Percentiles rank a stretch among this genome's conserved stretches.
Conservation (phyloP, 1,284 basidiomycete genomes). For the Tetrapyrgos nigripes region DNA sequence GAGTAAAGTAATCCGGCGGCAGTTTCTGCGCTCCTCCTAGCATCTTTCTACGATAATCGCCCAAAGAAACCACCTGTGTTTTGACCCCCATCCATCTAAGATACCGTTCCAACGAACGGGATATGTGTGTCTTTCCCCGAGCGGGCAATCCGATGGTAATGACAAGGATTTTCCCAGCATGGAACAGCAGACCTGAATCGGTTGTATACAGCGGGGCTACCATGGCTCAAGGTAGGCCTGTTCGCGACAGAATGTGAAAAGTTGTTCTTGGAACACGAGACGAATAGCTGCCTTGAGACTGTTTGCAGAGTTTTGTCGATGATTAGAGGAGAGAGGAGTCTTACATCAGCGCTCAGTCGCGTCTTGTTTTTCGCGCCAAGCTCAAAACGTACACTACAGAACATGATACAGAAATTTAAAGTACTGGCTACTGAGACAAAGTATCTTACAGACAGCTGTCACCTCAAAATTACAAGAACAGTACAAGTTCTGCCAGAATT, state of each 20-base stretch:
- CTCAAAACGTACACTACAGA: no score
- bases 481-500: background rate
- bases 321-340: no score
- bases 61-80: slow-evolving; percentile 92
- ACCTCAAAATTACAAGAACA: no score
- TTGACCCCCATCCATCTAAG: slow-evolving; percentile 98
- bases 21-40: slow-evolving; percentile 89
- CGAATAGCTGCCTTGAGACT: background rate
- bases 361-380: no score
- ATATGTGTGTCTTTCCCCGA: slow-evolving; percentile 96
- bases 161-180: slow-evolving; percentile 94
- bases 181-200: slow-evolving; percentile 84
- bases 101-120: slow-evolving; percentile 94
- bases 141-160: slow-evolving; percentile 93
- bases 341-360: background rate
- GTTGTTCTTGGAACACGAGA: background rate
- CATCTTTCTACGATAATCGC: slow-evolving; percentile 92
- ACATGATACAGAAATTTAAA: no score
- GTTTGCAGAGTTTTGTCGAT: no score
- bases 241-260: background rate
- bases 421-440: no score
- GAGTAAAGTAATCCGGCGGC: slow-evolving; percentile 91
- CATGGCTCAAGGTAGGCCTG: slow-evolving; percentile 16
- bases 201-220: slow-evolving; percentile 52
- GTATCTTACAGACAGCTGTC: no score